Evolutionary conservation across 2,329 filamentous ascomycete genomes (phyloP).

Genomic region (Paracoccidioides lutzii): DNA sequence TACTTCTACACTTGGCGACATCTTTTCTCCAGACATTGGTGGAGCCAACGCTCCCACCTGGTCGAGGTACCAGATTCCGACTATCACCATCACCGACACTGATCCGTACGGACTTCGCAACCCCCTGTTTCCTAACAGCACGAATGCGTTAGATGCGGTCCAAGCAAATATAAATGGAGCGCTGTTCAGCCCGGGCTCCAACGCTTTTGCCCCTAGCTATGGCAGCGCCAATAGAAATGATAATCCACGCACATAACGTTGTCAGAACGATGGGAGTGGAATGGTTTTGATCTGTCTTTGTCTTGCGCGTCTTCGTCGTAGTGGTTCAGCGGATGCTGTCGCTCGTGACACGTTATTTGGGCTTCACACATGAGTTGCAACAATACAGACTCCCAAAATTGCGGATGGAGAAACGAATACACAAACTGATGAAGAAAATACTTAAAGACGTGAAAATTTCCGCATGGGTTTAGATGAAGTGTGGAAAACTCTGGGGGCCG

Average conservation of each 20-base stretch:
- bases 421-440: too few species aligned
- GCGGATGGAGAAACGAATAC: too few species aligned
- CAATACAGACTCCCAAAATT: too few species aligned
- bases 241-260: background rate
- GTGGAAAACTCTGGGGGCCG: too few species aligned
- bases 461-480: too few species aligned
- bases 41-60: background rate
- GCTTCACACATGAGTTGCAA: too few species aligned
- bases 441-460: too few species aligned
- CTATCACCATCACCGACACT: constrained; percentile 9
- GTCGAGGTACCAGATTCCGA: constrained; percentile 7
- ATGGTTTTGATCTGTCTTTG: background rate
- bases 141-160: constrained; percentile 4
- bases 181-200: constrained; percentile 7
- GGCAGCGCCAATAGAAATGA: background rate
- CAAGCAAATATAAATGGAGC: constrained; percentile 4
- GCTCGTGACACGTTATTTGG: too few species aligned
- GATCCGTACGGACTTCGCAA: constrained; percentile 7
- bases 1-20: background rate
- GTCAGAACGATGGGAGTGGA: background rate
- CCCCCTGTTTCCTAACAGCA: constrained; percentile 3
- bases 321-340: too few species aligned
- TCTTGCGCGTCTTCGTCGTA: background rate
- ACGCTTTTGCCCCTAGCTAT: constrained; percentile 3
- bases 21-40: constrained; percentile 16